Evolutionary conservation across 352 stramenopile genomes (phyloP), one percentile per base, ranked within the genome.

Genomic region (Phytophthora nicotianae): DNA sequence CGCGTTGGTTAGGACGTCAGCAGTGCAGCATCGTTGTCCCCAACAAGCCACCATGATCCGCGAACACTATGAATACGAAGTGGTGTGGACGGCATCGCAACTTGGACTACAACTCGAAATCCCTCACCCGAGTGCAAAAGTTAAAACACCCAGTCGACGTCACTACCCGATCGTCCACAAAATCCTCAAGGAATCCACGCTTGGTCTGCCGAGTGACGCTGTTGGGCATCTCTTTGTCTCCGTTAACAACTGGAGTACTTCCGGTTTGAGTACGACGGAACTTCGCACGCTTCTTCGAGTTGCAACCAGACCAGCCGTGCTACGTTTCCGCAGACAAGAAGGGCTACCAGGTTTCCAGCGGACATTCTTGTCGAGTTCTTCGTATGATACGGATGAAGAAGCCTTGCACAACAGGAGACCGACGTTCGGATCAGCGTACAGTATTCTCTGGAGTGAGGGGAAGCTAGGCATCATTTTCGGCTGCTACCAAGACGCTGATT

Each of bases 401-500:
- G n/a, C 19, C 5, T 10, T 38, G 24, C 13, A 35, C 23, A 16
- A 11, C 20, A 45, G 35, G 3, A 41, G 48, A 9, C 26, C 53
- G 19, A 33, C 51, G 21, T 37, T 52, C 23, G 47, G 40, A 26
- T 59, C 62, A 29, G 40, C 47, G n/a, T 87, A 81, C 72, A 81
- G 41, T 17, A 63, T 87, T 41, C 37, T 79, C 13, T 87, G 77
- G 77, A 69, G 42, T 13, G 38, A 70, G 26, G 67, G 71, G 0
- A 51, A 70, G 16, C 62, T 87, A 4, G 77, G 77, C 1, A 62
- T 87, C 46, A 66, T 71, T 7, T 87, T 87, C 33, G 69, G 65
- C 10, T 75, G 58, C 50, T 81, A 79, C 17, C 49, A 72, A 43
- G 72, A 81, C 50, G 62, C 62, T n/a, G 50, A 78, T 58, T 37